Conservation (phyloP, 768 basidiomycete species). For the Lentinula aciculospora region DNA sequence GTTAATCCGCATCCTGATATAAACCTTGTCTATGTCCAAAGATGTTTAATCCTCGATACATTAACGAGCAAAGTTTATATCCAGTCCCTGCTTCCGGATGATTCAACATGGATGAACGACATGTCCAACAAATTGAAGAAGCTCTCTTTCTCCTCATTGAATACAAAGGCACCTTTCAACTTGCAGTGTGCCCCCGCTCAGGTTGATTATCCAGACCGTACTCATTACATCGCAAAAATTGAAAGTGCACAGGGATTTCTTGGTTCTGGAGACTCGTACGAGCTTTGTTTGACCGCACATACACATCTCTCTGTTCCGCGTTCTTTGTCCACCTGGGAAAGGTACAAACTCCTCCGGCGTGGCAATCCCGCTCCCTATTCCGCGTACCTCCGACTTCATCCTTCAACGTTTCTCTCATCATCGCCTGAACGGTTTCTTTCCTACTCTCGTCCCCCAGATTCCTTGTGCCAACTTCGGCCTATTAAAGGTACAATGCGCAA, state of each 20-base stretch:
- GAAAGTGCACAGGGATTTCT: slow-evolving; percentile 66
- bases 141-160: slow-evolving; percentile 5
- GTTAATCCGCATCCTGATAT: slow-evolving; percentile 58
- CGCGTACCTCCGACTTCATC: slow-evolving; percentile 72
- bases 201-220: slow-evolving; percentile 52
- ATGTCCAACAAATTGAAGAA: slow-evolving; percentile 28
- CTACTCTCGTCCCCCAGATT: slow-evolving; percentile 58
- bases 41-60: slow-evolving; percentile 67
- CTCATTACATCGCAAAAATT: slow-evolving; percentile 64
- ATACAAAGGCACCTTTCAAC: not conserved
- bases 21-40: slow-evolving; percentile 72
- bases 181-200: not conserved
- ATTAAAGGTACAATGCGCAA: slow-evolving; percentile 92
- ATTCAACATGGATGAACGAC: slow-evolving; percentile 54
- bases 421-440: slow-evolving; percentile 92
- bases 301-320: slow-evolving; percentile 51
- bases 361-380: slow-evolving; percentile 89
- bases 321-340: slow-evolving; percentile 57
- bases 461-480: slow-evolving; percentile 79
- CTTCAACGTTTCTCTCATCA: slow-evolving; percentile 75
- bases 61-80: slow-evolving; percentile 44
- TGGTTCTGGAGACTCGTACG: slow-evolving; percentile 85
- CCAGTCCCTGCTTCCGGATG: slow-evolving; percentile 58
- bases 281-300: slow-evolving; percentile 82
- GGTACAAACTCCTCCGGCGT: slow-evolving; percentile 65